phyloP scores from a whole-genome alignment of 2,329 filamentous ascomycete genomes.

The Ophiostoma populinum region DNA sequence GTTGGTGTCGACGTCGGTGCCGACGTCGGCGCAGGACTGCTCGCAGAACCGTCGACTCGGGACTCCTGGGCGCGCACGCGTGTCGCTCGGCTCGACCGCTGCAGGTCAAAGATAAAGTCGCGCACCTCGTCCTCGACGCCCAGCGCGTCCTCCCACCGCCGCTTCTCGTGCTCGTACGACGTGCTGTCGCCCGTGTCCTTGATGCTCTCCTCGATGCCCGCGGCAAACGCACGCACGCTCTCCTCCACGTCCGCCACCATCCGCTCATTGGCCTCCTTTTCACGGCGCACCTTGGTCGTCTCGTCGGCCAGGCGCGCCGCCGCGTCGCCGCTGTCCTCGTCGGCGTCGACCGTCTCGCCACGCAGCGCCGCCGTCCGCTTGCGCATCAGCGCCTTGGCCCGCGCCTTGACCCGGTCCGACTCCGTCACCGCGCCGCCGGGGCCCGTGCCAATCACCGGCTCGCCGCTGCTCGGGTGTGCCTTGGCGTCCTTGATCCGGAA shows the following conservation, averaged over 20 bases:
- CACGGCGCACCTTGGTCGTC: conserved; percentile 59
- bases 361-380: conserved; percentile 84
- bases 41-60: conserved; percentile 6
- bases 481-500: conserved; percentile 92
- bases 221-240: conserved; percentile 76
- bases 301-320: conserved; percentile 81
- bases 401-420: conserved; percentile 82
- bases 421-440: conserved; percentile 84
- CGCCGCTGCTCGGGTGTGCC: conserved; percentile 64
- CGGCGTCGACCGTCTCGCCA: conserved; percentile 56
- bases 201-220: conserved; percentile 68
- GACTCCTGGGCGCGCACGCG: conserved; percentile 44
- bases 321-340: conserved; percentile 58
- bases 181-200: conserved; percentile 64
- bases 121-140: conserved; percentile 94
- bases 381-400: conserved; percentile 97
- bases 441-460: conserved; percentile 76
- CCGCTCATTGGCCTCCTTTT: conserved; percentile 84
- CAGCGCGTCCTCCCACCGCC: conserved; percentile 88
- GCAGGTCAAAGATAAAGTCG: conserved; percentile 94
- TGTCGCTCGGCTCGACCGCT: conserved; percentile 65
- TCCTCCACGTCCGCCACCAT: conserved; percentile 97
- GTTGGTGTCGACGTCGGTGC: conserved; percentile 30
- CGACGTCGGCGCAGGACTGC: conserved; percentile 24
- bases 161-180: conserved; percentile 72